Evolutionary conservation across 2,329 filamentous ascomycete genomes (phyloP).

Genomic region (Colletotrichum sp.): DNA sequence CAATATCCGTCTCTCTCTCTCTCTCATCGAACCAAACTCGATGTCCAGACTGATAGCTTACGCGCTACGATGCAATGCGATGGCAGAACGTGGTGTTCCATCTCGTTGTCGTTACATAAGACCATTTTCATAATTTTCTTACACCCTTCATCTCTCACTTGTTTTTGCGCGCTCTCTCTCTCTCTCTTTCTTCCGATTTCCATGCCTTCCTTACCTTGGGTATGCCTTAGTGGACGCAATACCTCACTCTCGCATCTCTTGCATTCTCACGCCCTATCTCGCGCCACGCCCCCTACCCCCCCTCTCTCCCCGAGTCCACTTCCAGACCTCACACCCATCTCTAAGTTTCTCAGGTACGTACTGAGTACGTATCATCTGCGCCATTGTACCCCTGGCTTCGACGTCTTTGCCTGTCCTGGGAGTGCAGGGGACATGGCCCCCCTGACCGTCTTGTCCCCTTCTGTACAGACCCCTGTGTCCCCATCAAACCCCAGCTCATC

Average conservation of each 20-base stretch:
- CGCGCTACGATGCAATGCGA: neutral
- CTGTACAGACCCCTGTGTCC: neutral
- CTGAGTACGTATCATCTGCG: neutral
- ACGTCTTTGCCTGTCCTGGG: neutral
- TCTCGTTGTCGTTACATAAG: neutral
- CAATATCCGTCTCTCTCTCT: neutral
- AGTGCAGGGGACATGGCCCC: neutral
- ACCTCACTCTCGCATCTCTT: neutral
- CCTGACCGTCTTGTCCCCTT: neutral
- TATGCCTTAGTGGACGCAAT: neutral
- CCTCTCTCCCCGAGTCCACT: neutral
- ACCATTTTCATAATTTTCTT: neutral
- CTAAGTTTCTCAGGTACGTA: neutral
- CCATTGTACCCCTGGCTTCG: neutral
- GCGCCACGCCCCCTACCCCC: neutral
- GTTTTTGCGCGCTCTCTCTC: neutral
- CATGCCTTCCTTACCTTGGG: neutral
- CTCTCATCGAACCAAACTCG: neutral
- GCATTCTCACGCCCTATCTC: neutral
- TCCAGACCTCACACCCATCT: neutral
- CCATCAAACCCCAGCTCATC: constrained; percentile 8
- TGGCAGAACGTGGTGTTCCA: neutral
- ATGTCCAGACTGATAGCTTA: neutral
- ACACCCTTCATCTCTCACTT: neutral
- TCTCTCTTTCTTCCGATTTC: neutral